Evolutionary conservation across 2,329 filamentous ascomycete species (phyloP), one percentile per base, ranked within the genome.

Genomic region (Nigrospora oryzae): DNA sequence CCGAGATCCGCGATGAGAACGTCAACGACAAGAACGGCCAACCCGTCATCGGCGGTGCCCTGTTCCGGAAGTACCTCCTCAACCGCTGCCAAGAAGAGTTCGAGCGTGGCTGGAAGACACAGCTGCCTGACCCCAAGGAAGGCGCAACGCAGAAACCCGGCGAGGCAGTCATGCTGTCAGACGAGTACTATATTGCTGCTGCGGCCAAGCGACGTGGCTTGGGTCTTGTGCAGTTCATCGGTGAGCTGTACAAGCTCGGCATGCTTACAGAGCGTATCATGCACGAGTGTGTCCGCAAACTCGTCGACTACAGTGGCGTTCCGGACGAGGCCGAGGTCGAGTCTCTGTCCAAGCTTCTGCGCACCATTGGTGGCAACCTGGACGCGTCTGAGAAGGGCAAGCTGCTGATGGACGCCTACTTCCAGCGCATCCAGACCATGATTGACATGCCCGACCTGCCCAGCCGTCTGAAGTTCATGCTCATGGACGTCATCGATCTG

Each of bases 211-310:
- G 93, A 69, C 86, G 89, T 66, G 93, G 93, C 70, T 86, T 98
- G 52, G 93, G 93, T 83, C 80, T 98, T 17, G 91, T 98, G 52
- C 91, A 96, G 69, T 98, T 98, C 71, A 98, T 98, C 62, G 93
- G 93, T 73, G 93, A 98, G 70, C 81, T 98, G 38, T 98, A 95
- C 81, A 98, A 97, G 76, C 82, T 98, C 49, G 84, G 86, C 63
- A 98, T 98, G 93, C 79, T 98, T 66, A 98, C 93, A 49, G 88
- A 96, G 66, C 87, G 91, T 64, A 98, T 98, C 69, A 98, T 98
- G 93, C 91, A 98, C 73, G 89, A 96, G 68, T 98, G 93, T 77
- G 89, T 98, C 28, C 84, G 89, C 71, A 95, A 95, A 69, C 79
- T 98, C 51, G 87, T 98, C 54, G 91, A 98, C 69, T 97, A 94